Base-by-base conservation (phyloP, 768 basidiomycete species). In the Hygrocybe punicea region DNA sequence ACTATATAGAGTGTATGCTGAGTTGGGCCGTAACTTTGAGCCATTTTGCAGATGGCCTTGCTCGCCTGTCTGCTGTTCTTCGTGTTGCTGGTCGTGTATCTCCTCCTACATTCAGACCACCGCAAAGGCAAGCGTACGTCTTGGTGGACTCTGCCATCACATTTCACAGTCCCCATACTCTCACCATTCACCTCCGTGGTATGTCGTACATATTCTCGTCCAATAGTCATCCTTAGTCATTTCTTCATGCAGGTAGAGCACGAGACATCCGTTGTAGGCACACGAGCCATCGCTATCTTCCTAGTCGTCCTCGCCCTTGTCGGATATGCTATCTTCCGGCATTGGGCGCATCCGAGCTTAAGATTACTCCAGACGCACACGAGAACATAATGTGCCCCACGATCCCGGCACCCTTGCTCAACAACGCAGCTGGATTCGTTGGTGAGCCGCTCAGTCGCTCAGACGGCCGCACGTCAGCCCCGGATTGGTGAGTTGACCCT, bases 111-210 rank as follows among this genome's bases (percentile, higher is more conserved):
- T 67, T 75, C 40, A 62, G 68, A 55, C 62, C 66, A 7, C 68
- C 62, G 29, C 66, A 71, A 52, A 67, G 60, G 23, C 61, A 63
- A 19, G 57, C 62, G 53, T 33, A 58, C 19, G 63, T 65, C 50
- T 63, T 66, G 69, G 61, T 71, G 73, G 70, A 63, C 67, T 40
- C 62, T 71, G 5, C 72, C 85, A 1, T 74, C 80, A 1, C 89
- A 89, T 65, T 89, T 89, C 66, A 90, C 88, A 0, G 85, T 91
- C 21, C 87, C 89, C 4, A 84, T 91, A 3, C 67, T 91, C 16
- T 91, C 89, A 0, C 89, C 88, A 0, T 91, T 90, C 62, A 81
- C 87, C 2, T 89, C 87, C 9, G 89, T 90, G 65, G 88, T 90
- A 58, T 55, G 81, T 73, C 25, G 29, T n/a, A 11, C 36, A n/a